phyloP scores from a whole-genome alignment of 768 basidiomycete species.

The Mycena olivaceomarginata region DNA sequence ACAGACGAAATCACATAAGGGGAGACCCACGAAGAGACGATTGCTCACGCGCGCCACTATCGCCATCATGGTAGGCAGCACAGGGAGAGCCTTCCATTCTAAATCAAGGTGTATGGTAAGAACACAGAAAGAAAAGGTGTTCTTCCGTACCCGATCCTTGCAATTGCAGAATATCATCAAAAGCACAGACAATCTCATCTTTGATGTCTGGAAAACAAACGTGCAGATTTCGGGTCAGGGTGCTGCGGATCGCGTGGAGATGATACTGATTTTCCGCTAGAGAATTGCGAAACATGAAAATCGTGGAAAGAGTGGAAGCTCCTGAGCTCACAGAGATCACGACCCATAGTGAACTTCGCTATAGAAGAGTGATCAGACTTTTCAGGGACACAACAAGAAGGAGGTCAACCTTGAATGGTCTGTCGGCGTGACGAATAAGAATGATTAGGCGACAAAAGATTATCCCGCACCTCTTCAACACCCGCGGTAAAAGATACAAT shows the following conservation, averaged over 20 bases:
- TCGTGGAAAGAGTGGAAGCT: no score
- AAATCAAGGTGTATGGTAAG: not conserved
- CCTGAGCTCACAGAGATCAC: not conserved
- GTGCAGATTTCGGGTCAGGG: slow-evolving; percentile 48
- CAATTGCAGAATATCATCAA: slow-evolving; percentile 23
- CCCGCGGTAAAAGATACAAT: slow-evolving; percentile 58
- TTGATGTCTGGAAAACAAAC: slow-evolving; percentile 52
- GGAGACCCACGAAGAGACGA: slow-evolving; percentile 52
- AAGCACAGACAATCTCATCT: slow-evolving; percentile 55
- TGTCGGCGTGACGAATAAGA: not conserved
- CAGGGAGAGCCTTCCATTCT: slow-evolving; percentile 44
- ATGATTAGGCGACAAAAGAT: not conserved
- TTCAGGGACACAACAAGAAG: no score
- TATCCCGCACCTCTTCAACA: slow-evolving; percentile 50
- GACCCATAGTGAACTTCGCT: slow-evolving; percentile 11
- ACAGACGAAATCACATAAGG: slow-evolving; percentile 48
- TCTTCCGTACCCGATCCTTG: slow-evolving; percentile 6
- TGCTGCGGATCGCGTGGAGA: slow-evolving; percentile 10
- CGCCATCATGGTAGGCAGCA: no score
- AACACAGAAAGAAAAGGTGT: not conserved
- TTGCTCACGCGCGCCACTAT: not conserved
- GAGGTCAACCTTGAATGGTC: slow-evolving; percentile 1
- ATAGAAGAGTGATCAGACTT: not conserved
- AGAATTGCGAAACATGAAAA: no score
- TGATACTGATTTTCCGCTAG: slow-evolving; percentile 28